These are phyloP conservation scores for Cryptosporidium tyzzeri DNA, from an alignment of 169 alveolate species.

Conservation along the genomic window DNA sequence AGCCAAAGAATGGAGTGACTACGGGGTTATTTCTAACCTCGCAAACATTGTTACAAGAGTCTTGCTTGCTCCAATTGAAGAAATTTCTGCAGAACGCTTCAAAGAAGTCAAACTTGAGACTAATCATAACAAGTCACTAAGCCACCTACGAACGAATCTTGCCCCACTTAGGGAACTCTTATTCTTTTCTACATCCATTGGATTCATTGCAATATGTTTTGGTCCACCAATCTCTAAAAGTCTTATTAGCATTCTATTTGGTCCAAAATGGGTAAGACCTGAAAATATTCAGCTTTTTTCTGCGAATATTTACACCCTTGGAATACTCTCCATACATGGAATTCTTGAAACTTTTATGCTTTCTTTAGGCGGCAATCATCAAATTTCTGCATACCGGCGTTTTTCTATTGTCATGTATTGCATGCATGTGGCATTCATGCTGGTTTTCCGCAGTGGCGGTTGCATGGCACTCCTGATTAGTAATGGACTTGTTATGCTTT, in stretches of 20 bases:
- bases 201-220: slow-evolving; percentile 24
- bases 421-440: slow-evolving; percentile 19
- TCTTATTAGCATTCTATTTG: slow-evolving; percentile 17
- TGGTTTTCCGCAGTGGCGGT: slow-evolving; percentile 8
- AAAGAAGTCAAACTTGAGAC: slow-evolving; percentile 1
- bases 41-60: slow-evolving; percentile 60
- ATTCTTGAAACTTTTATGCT: slow-evolving; percentile 47
- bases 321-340: slow-evolving; percentile 45
- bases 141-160: not conserved
- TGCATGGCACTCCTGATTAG: slow-evolving; percentile 3
- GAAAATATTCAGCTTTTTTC: slow-evolving; percentile 22
- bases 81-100: slow-evolving; percentile 42
- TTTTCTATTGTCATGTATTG: not conserved
- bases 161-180: slow-evolving; percentile 57
- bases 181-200: slow-evolving; percentile 28
- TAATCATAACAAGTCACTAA: not conserved
- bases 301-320: slow-evolving; percentile 5
- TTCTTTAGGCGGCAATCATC: slow-evolving; percentile 1
- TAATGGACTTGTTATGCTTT: not conserved
- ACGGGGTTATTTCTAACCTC: slow-evolving; percentile 46
- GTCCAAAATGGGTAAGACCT: slow-evolving; percentile 26
- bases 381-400: slow-evolving; percentile 24
- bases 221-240: slow-evolving; percentile 46
- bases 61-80: slow-evolving; percentile 61
- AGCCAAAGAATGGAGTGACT: slow-evolving; percentile 62